Percentiles rank a stretch among this genome's conserved stretches.
Conservation (phyloP, 805 yeast species). For the Tetrapisispora nanseiensis region DNA sequence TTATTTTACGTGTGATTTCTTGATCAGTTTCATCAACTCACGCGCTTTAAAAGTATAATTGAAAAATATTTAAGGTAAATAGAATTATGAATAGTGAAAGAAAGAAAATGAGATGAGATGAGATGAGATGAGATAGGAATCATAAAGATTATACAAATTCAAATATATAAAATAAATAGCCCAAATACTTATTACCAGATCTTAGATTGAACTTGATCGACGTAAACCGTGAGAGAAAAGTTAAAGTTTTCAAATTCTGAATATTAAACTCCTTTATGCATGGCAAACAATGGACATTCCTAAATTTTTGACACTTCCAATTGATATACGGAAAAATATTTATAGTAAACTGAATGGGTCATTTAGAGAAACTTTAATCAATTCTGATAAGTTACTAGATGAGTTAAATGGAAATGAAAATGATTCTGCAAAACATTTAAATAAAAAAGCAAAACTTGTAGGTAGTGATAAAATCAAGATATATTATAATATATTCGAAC, state of each 20-base stretch:
- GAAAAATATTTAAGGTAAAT: no score
- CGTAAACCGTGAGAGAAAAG: no score
- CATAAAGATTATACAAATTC: no score
- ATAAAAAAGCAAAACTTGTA: background rate
- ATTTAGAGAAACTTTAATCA: constrained; percentile 4
- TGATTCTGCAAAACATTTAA: background rate
- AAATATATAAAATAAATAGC: no score
- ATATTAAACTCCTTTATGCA: no score
- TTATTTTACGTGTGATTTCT: no score
- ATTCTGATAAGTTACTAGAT: background rate
- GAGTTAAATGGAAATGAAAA: background rate
- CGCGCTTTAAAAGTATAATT: no score
- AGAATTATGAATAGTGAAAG: no score
- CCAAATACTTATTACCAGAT: no score
- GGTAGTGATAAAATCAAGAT: constrained; percentile 2
- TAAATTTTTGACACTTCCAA: constrained; percentile 17
- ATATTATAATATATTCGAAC: constrained; percentile 11
- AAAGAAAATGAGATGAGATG: background rate
- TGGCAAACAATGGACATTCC: constrained; percentile 4
- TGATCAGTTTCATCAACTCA: no score
- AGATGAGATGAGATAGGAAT: background rate
- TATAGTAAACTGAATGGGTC: constrained; percentile 19
- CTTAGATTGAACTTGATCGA: no score
- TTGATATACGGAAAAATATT: constrained; percentile 18
- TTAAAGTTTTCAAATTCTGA: no score